Evolutionary conservation across 345 rosid genomes (phyloP), one percentile per base, ranked within the genome.

Genomic region (Camelina laxa): DNA sequence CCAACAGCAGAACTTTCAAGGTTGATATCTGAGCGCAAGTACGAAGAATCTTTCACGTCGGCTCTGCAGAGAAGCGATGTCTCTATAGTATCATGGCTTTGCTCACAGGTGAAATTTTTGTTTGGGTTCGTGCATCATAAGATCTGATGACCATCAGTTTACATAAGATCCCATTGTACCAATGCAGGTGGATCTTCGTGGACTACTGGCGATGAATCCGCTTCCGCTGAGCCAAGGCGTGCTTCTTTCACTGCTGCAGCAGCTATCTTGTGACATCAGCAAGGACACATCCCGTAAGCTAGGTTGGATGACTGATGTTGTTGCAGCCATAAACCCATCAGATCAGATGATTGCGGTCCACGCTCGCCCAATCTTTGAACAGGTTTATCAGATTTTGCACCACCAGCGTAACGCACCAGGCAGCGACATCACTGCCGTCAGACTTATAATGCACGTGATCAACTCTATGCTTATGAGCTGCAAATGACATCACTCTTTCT

Each of bases 221-320:
- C 79, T 82, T 19, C 97, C 96, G 0, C 68, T 95, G 72, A 90
- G 93, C 88, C 99, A 89, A 83, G 92, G 99, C 38, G 97, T 92
- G 16, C 79, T 95, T 6, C 89, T 92, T 7, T 84, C 93, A 9
- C 89, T 95, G 22, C 83, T 95, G 63, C 99, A 92, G 78, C 99
- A 92, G 58, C 76, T 95, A 76, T 85, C 96, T 10, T 89, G 87
- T 9, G 97, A 92, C 78, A 65, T 95, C 24, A 79, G 69, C 83
- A 90, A 84, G 15, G 96, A 95, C 59, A 81, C 82, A 1, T 38
- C 88, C 17, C 80, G 72, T 54, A 95, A 92, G 82, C 83, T 90
- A 1, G 63, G 79, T 14, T 95, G 99, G 97, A 87, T 90, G 93
- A 87, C 91, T 2, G 93, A 86, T 39, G 91, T 95, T 59, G 92